phyloP scores from a whole-genome alignment of 106 monocot species.

The Dendrobium officinale region DNA sequence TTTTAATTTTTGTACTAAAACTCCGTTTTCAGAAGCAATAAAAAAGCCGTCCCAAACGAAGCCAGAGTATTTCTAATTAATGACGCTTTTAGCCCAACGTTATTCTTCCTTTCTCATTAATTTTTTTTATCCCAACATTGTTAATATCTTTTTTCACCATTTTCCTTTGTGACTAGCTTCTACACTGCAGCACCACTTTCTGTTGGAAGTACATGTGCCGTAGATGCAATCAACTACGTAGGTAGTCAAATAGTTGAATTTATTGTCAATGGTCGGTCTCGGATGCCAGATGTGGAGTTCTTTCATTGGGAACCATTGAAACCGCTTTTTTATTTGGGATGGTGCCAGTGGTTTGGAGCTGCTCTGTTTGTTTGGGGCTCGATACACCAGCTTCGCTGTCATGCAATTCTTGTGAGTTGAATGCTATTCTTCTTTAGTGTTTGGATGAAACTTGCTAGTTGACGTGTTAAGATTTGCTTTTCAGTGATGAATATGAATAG shows the following conservation, averaged over 20 bases:
- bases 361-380: conserved; percentile 79
- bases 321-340: conserved; percentile 52
- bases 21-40: no score
- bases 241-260: conserved; percentile 33
- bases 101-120: background rate
- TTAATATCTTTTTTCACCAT: background rate
- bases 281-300: conserved; percentile 36
- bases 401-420: conserved; percentile 72
- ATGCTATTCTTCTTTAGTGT: background rate
- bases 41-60: no score
- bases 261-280: conserved; percentile 38
- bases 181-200: conserved; percentile 77
- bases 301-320: conserved; percentile 29
- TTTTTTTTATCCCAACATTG: background rate
- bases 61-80: background rate
- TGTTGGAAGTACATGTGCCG: conserved; percentile 35
- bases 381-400: conserved; percentile 73
- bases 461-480: background rate
- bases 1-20: no score
- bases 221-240: conserved; percentile 34
- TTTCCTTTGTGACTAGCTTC: conserved; percentile 34
- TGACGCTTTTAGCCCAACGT: background rate
- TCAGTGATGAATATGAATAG: background rate
- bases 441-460: background rate
- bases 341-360: conserved; percentile 70